Evolutionary conservation across 164 flowering plant genomes (phyloP).

Genomic region (Platanus orientalis): DNA sequence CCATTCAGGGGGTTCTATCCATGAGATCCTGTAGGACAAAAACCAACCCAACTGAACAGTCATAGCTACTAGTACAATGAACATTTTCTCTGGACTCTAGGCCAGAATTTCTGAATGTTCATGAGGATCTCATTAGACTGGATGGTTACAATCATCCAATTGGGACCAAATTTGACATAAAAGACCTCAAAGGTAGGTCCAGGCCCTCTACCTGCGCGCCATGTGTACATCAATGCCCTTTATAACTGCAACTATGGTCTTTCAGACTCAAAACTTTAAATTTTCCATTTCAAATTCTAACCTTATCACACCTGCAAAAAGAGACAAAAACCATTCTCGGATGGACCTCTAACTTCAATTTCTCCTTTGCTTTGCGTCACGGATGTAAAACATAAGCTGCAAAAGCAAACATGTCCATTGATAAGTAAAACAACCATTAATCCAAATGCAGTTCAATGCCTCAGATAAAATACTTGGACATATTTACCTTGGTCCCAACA

Average conservation of each 20-base stretch:
- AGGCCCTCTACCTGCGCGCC: background rate
- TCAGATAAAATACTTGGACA: background rate
- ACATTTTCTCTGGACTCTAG: background rate
- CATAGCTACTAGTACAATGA: background rate
- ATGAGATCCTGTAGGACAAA: background rate
- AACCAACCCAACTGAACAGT: background rate
- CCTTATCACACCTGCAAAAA: too few relatives aligned
- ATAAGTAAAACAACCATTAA: background rate
- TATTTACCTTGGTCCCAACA: slow-evolving; percentile 80
- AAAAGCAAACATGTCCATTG: slow-evolving; percentile 9
- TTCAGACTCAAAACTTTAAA: background rate
- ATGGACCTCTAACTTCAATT: slow-evolving; percentile 1
- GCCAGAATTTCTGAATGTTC: background rate
- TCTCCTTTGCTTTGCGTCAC: slow-evolving; percentile 40
- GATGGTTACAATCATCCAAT: too few relatives aligned
- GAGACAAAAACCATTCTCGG: too few relatives aligned
- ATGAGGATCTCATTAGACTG: background rate
- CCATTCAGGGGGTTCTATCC: background rate
- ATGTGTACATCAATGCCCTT: background rate
- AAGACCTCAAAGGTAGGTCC: background rate
- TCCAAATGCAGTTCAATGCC: background rate
- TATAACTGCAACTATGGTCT: background rate
- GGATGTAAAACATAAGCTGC: slow-evolving; percentile 88
- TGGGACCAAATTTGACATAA: background rate
- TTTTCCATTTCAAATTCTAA: background rate